Evolutionary conservation across 1,284 basidiomycete species (phyloP), one percentile per base, ranked within the genome.

Genomic region (Cutaneotrichosporon sp.): DNA sequence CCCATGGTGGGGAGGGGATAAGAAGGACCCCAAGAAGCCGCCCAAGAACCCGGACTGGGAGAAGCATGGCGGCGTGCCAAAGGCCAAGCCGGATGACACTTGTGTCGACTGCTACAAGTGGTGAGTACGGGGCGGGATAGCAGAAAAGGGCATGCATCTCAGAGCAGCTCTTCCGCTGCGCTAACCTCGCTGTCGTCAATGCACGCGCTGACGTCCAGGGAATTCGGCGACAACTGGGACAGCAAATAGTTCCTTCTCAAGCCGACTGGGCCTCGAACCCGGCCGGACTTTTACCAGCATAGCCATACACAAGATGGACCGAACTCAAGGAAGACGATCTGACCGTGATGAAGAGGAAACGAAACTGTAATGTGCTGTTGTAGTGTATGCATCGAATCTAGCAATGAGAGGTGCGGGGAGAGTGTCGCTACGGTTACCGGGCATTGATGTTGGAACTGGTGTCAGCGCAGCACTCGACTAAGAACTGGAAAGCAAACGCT

Each of bases 81-180:
- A 59, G 38, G 61, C 74, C 10, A 62, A 66, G 31, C 38, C 63
- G 7, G 72, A 75, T 42, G 61, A 63, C 5, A 67, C 70, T 19
- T 76, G 75, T 54, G 68, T 71, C 16, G 74, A 76, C 58, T 76
- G 74, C 55, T 76, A 63, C 61, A 72, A 70, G 52, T 76, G 75
- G 72, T 52, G 65, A 74, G 55, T 72, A 64, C 4, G 1, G n/a
- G 7, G 27, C 27, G 27, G 27, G 7, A 12, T 29, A 12, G 27
- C 27, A 29, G 35, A 17, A 37, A 9, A 14, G 35, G 4, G 35
- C 17, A 3, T 35, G 33, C 35, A 6, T n/a, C n/a, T n/a, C n/a
- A n/a, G n/a, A n/a, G n/a, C n/a, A n/a, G n/a, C n/a, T n/a, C n/a
- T n/a, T n/a, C n/a, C n/a, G n/a, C n/a, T n/a, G n/a, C n/a, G n/a